These are phyloP conservation scores for Fusarium azukiicola DNA, from an alignment of 2,329 filamentous ascomycete species.

Conservation along the genomic window DNA sequence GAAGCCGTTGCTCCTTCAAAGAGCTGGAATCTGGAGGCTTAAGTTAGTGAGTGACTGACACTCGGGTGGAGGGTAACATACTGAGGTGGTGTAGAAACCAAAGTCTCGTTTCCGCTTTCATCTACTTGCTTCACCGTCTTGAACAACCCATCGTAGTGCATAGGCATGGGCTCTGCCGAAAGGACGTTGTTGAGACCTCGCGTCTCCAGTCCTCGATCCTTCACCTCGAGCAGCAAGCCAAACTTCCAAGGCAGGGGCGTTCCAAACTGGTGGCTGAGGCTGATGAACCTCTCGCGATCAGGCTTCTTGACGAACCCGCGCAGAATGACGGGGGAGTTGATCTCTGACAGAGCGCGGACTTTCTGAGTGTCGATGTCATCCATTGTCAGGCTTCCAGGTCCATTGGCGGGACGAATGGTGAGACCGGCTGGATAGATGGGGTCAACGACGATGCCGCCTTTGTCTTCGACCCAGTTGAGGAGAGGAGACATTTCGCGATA, in stretches of 20 bases:
- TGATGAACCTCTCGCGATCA: slow-evolving; percentile 67
- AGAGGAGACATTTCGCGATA: slow-evolving; percentile 72
- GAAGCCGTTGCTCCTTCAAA: slow-evolving; percentile 71
- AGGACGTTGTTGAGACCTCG: slow-evolving; percentile 74
- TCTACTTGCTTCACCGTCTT: slow-evolving; percentile 69
- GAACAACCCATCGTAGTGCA: slow-evolving; percentile 79
- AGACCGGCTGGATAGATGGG: slow-evolving; percentile 72
- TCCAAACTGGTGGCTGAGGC: slow-evolving; percentile 71
- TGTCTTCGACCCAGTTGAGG: slow-evolving; percentile 63
- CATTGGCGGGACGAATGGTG: slow-evolving; percentile 62
- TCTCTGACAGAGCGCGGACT: slow-evolving; percentile 69
- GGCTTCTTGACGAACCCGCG: slow-evolving; percentile 73
- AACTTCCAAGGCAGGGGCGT: slow-evolving; percentile 74
- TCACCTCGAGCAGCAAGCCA: slow-evolving; percentile 73
- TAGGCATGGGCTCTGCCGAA: slow-evolving; percentile 76
- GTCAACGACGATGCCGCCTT: slow-evolving; percentile 64
- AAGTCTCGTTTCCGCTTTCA: slow-evolving; percentile 63
- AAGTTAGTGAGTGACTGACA: background rate
- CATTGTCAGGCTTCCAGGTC: slow-evolving; percentile 61
- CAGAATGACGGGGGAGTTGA: slow-evolving; percentile 74
- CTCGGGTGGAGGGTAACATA: slow-evolving; percentile 48
- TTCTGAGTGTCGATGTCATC: slow-evolving; percentile 68
- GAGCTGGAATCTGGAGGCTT: slow-evolving; percentile 69
- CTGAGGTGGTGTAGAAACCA: slow-evolving; percentile 67
- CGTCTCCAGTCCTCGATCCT: slow-evolving; percentile 68